phyloP scores from a whole-genome alignment of 345 rosid genomes.

The Cardamine chenopodiifolia region DNA sequence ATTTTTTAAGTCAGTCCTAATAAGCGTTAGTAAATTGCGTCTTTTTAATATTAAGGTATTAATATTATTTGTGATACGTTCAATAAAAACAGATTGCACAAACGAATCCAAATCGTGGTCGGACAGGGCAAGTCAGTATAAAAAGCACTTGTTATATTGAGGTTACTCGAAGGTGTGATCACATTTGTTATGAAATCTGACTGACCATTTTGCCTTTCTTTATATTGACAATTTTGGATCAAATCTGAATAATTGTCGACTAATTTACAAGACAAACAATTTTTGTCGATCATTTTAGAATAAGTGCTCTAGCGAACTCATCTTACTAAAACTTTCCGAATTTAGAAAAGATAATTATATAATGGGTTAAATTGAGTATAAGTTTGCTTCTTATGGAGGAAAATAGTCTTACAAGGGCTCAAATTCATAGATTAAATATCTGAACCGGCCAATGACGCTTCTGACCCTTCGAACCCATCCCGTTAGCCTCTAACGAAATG shows the following conservation, averaged over 20 bases:
- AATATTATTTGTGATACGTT: not conserved
- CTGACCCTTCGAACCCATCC: conserved; percentile 54
- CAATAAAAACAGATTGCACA: not conserved
- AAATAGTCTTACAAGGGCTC: conserved; percentile 14
- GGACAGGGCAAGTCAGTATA: not conserved
- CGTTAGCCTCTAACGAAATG: conserved; percentile 71
- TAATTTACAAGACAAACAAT: not conserved
- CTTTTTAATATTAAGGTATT: not conserved
- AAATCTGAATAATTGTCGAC: not conserved
- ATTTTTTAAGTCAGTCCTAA: not conserved
- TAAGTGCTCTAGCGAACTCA: not conserved
- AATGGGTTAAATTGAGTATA: not conserved
- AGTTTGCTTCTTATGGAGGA: not conserved
- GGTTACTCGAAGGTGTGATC: not conserved
- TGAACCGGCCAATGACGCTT: conserved; percentile 73
- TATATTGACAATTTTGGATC: not conserved
- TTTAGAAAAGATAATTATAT: not conserved
- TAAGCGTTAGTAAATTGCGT: conserved; percentile 7
- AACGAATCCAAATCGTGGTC: not conserved
- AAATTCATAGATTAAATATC: conserved; percentile 64
- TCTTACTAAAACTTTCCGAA: not conserved
- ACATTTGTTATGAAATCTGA: not conserved
- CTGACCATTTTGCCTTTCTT: not conserved
- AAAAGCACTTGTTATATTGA: too few species aligned
- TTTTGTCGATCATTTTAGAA: not conserved